Evolutionary conservation across 148 eudicot genomes (phyloP).

Genomic region (Silene uniflora): DNA sequence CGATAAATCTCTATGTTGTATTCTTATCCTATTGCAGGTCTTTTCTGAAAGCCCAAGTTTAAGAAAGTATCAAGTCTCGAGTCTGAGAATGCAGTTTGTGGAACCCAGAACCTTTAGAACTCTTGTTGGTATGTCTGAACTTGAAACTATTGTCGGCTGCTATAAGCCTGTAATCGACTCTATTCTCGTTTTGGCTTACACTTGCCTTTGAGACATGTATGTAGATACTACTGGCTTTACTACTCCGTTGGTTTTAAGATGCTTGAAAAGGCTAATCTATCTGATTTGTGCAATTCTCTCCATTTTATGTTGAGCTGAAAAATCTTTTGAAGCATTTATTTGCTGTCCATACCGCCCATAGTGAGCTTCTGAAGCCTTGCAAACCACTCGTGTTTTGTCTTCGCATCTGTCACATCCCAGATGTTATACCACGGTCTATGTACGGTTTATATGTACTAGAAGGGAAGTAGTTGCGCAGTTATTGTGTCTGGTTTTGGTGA

Average conservation of each 20-base stretch:
- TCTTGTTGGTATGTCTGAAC: background rate
- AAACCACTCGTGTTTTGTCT: too few species aligned
- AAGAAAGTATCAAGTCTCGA: background rate
- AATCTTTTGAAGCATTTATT: too few species aligned
- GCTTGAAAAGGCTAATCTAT: background rate
- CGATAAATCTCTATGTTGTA: background rate
- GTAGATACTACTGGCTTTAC: background rate
- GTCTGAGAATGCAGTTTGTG: background rate
- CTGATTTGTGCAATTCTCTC: background rate
- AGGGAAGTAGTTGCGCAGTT: too few species aligned
- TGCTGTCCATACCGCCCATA: too few species aligned
- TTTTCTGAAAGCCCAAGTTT: background rate
- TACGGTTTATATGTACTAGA: too few species aligned
- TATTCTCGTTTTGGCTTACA: background rate
- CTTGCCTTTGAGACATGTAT: background rate
- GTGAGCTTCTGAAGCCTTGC: too few species aligned
- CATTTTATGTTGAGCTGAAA: background rate
- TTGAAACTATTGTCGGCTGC: background rate
- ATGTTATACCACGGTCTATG: too few species aligned
- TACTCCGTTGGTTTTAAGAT: conserved; percentile 1
- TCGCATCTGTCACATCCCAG: too few species aligned
- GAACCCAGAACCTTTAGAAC: background rate
- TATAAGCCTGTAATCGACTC: background rate
- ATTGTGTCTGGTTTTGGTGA: too few species aligned
- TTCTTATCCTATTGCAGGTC: conserved; percentile 11